Evolutionary conservation across 164 flowering plant species (phyloP).

Genomic region (Nymphaea thermarum): DNA sequence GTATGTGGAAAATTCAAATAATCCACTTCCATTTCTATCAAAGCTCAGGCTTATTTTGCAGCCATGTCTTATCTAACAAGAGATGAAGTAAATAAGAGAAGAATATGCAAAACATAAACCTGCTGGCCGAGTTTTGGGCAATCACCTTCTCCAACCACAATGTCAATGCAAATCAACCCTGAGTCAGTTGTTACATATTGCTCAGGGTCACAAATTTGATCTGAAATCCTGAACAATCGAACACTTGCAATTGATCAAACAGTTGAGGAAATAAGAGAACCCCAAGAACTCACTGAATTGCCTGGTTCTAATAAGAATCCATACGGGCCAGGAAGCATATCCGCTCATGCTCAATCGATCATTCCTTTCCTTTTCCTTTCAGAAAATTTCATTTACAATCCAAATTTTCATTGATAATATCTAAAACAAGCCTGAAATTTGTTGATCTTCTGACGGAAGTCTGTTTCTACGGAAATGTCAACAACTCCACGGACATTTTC

Average conservation of each 20-base stretch:
- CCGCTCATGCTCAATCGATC: no score
- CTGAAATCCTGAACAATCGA: slow-evolving; percentile 48
- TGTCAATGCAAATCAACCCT: slow-evolving; percentile 73
- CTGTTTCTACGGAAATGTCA: no score
- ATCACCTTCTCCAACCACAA: slow-evolving; percentile 87
- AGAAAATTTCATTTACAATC: no score
- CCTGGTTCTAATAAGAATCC: background rate
- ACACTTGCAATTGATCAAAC: background rate
- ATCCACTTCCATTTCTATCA: no score
- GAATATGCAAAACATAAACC: slow-evolving; percentile 38
- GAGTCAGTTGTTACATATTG: slow-evolving; percentile 58
- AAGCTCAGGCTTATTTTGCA: background rate
- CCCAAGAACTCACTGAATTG: no score
- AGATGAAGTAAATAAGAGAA: background rate
- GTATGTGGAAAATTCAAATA: no score
- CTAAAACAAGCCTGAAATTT: no score
- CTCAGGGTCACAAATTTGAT: slow-evolving; percentile 75
- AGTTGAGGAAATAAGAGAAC: no score
- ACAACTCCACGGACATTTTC: no score
- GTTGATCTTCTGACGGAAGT: no score
- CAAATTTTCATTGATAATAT: no score
- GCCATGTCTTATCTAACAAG: background rate
- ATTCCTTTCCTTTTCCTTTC: no score
- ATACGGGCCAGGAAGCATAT: background rate
- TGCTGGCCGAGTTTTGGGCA: slow-evolving; percentile 97